Evolutionary conservation across 2,329 filamentous ascomycete genomes (phyloP).

Genomic region (Bisporella sp.): DNA sequence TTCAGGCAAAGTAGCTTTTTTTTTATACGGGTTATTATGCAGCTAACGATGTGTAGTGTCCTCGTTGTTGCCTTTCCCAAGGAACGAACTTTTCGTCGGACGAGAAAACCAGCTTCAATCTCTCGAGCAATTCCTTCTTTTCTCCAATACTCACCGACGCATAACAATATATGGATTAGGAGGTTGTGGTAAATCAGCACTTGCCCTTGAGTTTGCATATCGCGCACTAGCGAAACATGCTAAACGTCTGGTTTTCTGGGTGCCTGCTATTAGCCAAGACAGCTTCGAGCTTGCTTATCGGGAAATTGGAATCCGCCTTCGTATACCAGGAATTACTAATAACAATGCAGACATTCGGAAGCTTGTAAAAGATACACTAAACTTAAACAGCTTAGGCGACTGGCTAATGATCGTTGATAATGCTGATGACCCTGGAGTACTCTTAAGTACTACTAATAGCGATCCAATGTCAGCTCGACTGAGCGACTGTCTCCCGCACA

Average conservation of each 20-base stretch:
- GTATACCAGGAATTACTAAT: slow-evolving; percentile 9
- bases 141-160: too few relatives aligned
- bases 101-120: too few relatives aligned
- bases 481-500: slow-evolving; percentile 8
- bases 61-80: too few relatives aligned
- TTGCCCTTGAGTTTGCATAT: slow-evolving; percentile 31
- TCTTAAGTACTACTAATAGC: too few relatives aligned
- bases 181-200: slow-evolving; percentile 26
- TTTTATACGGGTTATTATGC: too few relatives aligned
- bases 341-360: slow-evolving; percentile 10
- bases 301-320: slow-evolving; percentile 10
- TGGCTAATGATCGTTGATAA: slow-evolving; percentile 14
- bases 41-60: too few relatives aligned
- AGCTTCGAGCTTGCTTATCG: slow-evolving; percentile 14
- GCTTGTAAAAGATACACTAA: slow-evolving; percentile 5
- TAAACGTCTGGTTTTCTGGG: slow-evolving; percentile 30
- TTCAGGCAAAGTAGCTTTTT: too few relatives aligned
- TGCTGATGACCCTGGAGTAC: slow-evolving; percentile 2
- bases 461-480: not conserved
- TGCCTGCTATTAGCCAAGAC: slow-evolving; percentile 13
- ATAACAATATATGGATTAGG: too few relatives aligned
- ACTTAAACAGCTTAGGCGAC: slow-evolving; percentile 1
- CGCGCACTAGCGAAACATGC: slow-evolving; percentile 14
- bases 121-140: too few relatives aligned
- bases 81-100: too few relatives aligned